Base-by-base conservation (phyloP, 805 yeast genomes). In the Maudiozyma serrabonitensis region DNA sequence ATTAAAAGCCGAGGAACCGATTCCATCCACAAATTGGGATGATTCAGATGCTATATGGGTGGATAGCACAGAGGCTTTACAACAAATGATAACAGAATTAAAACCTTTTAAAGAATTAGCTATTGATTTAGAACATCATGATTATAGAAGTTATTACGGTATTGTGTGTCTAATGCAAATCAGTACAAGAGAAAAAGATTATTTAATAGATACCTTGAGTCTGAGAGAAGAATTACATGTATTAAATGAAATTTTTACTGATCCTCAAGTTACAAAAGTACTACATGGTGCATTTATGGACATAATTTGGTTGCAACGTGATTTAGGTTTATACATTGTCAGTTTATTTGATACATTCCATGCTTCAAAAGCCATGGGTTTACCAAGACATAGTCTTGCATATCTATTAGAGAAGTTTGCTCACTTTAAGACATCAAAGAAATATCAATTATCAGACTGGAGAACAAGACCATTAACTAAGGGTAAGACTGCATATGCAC, bases 231-330 rank as follows among this genome's bases (percentile, higher is more conserved):
- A 87, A 52, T 69, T 93, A 45, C 70, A 75, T 45, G 66, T 67
- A 0, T 69, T 93, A 49, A 93, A 93, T 68, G 72, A 69, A 42
- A 78, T 91, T 1, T 88, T 91, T 55, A 76, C 97, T 2, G 72
- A 93, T 66, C 97, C 98, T 0, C 56, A 68, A 5, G 81, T 91
- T 32, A 71, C 87, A 28, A 93, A 93, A 62, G 95, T 93, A 1
- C 80, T 93, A 56, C 99, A 93, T 65, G 99, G 99, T 52, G 96
- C 99, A 0, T 82, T 80, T 57, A 89, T 88, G 95, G 99, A 93
- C 72, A 85, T 93, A 4, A 82, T 88, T 43, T 93, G 99, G 99
- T 72, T 93, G 35, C 99, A 93, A 69, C 75, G 98, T 54, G 99
- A 93, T 62, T 74, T 93, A 49, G 99, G 99, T 0, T 66, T 93